Evolutionary conservation across 257 asterid species (phyloP).

Genomic region (Orobanche coerulescens): DNA sequence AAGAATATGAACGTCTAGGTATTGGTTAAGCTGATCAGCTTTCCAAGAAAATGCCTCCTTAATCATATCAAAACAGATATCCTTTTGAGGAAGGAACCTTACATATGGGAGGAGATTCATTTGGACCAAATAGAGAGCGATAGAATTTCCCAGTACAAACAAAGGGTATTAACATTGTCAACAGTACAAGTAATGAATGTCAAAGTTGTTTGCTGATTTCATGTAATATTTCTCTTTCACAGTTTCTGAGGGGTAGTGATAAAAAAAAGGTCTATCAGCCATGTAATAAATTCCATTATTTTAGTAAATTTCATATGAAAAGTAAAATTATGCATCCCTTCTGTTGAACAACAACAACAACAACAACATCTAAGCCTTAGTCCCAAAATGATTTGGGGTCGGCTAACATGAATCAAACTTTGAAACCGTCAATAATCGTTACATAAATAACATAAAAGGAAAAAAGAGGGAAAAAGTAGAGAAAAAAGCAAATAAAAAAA

Average conservation of each 20-base stretch:
- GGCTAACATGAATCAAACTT: no score
- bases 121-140: background rate
- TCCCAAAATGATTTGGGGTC: no score
- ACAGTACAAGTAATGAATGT: background rate
- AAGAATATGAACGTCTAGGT: background rate
- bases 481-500: no score
- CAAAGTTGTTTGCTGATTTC: background rate
- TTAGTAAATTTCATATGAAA: background rate
- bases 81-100: background rate
- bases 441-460: no score
- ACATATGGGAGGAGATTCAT: background rate
- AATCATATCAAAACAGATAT: background rate
- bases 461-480: no score
- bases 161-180: background rate
- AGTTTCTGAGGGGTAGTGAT: no score
- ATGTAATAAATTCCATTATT: background rate
- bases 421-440: no score
- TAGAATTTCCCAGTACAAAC: background rate
- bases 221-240: no score
- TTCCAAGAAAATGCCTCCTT: background rate
- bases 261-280: no score
- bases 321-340: no score
- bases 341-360: no score
- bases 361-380: no score
- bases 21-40: constrained; percentile 11